phyloP scores from a whole-genome alignment of 2,329 filamentous ascomycete genomes.

The Myrmaecium sp. region DNA sequence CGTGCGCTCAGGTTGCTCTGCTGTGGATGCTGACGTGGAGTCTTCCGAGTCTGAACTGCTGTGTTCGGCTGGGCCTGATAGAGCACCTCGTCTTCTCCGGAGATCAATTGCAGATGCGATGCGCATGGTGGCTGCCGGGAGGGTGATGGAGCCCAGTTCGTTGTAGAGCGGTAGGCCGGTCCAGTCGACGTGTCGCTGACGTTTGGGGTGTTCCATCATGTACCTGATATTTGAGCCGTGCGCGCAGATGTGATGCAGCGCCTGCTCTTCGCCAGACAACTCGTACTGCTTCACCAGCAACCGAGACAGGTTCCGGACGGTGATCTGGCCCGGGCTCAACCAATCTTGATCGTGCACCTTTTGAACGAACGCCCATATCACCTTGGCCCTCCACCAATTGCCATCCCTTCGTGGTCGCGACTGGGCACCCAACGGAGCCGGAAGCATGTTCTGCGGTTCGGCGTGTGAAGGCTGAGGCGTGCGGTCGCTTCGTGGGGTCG shows the following conservation, averaged over 20 bases:
- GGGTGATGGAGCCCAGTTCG: slow-evolving; percentile 12
- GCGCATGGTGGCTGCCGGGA: slow-evolving; percentile 15
- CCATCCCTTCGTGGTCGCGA: slow-evolving; percentile 18
- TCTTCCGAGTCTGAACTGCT: slow-evolving; percentile 1
- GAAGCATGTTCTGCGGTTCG: not conserved
- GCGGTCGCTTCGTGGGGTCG: no score
- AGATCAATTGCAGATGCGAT: slow-evolving; percentile 15
- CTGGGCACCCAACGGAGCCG: not conserved
- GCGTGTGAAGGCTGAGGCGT: no score
- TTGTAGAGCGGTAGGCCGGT: slow-evolving; percentile 16
- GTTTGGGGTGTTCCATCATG: slow-evolving; percentile 20
- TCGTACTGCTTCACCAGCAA: slow-evolving; percentile 19
- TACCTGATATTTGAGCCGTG: slow-evolving; percentile 20
- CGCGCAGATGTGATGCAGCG: slow-evolving; percentile 16
- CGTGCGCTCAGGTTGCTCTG: slow-evolving; percentile 5
- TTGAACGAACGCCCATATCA: slow-evolving; percentile 23
- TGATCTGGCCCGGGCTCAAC: slow-evolving; percentile 15
- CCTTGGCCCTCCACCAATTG: slow-evolving; percentile 22
- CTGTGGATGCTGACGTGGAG: slow-evolving; percentile 5
- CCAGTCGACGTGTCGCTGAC: slow-evolving; percentile 14
- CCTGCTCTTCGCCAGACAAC: slow-evolving; percentile 16
- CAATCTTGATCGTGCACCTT: slow-evolving; percentile 18
- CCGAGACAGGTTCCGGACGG: slow-evolving; percentile 15
- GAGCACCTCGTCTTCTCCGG: slow-evolving; percentile 13
- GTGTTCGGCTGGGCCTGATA: slow-evolving; percentile 1